phyloP scores from a whole-genome alignment of 108 stramenopile genomes.

The Bacterosira constricta region DNA sequence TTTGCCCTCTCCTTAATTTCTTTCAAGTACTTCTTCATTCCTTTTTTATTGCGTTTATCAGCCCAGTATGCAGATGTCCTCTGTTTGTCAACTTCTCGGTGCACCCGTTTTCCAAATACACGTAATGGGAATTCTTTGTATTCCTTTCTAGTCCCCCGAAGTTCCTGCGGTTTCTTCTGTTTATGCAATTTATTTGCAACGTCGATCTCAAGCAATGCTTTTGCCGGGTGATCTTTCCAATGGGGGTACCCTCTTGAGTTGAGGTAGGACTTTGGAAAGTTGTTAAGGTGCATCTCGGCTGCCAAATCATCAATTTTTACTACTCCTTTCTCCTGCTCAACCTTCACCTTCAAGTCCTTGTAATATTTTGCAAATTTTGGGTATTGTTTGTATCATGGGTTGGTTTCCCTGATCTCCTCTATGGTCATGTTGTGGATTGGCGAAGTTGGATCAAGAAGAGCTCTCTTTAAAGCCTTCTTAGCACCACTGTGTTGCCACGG shows the following conservation, averaged over 20 bases:
- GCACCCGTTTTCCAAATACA: slow-evolving; percentile 1
- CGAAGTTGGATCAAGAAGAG: slow-evolving; percentile 14
- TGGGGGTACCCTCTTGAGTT: neutral
- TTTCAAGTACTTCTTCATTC: neutral
- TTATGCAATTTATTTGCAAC: neutral
- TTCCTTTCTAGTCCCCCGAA: neutral
- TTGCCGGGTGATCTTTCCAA: neutral
- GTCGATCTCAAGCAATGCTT: neutral
- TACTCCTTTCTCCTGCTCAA: neutral
- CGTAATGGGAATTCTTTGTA: neutral
- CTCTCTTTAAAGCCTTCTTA: slow-evolving; percentile 16
- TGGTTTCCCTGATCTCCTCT: neutral
- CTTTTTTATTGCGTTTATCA: neutral
- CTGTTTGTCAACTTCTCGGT: neutral
- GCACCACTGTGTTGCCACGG: slow-evolving; percentile 26
- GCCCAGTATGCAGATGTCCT: neutral
- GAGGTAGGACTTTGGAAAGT: neutral
- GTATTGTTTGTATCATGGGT: slow-evolving; percentile 7
- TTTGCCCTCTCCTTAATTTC: neutral
- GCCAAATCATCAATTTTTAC: neutral
- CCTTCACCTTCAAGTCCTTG: slow-evolving; percentile 1
- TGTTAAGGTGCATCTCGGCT: neutral
- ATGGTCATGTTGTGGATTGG: slow-evolving; percentile 13
- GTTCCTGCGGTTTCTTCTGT: neutral
- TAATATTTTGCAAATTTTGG: slow-evolving; percentile 19